phyloP scores from a whole-genome alignment of 129 eudicot species.

The Ambrosia trifida region DNA sequence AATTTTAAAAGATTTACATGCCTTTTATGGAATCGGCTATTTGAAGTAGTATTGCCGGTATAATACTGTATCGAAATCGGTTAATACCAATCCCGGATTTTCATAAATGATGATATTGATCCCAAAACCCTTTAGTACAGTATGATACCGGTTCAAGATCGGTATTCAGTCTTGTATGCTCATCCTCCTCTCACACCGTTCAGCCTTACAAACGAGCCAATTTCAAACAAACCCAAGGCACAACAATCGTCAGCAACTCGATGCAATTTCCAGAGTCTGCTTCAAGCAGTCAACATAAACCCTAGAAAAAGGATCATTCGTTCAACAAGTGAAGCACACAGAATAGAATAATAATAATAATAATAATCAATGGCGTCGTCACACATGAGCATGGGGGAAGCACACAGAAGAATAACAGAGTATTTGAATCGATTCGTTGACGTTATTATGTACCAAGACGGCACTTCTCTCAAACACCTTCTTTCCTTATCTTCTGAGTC shows the following conservation, averaged over 20 bases:
- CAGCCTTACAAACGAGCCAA: too few species aligned
- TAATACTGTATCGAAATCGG: too few species aligned
- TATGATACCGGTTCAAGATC: too few species aligned
- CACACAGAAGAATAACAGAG: slow-evolving; percentile 76
- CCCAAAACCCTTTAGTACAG: too few species aligned
- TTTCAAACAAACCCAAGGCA: neutral
- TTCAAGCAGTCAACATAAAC: neutral
- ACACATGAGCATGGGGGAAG: slow-evolving; percentile 91
- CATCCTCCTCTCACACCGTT: too few species aligned
- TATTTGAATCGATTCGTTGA: slow-evolving; percentile 75
- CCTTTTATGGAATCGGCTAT: too few species aligned
- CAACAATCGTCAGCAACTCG: neutral
- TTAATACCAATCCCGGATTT: too few species aligned
- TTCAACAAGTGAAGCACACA: neutral
- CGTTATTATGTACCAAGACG: slow-evolving; percentile 84
- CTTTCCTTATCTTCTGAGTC: slow-evolving; percentile 78
- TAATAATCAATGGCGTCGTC: slow-evolving; percentile 50
- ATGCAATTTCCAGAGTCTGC: neutral
- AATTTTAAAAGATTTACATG: too few species aligned
- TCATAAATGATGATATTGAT: too few species aligned
- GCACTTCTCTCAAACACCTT: slow-evolving; percentile 62
- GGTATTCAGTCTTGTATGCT: too few species aligned
- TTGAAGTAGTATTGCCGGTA: too few species aligned
- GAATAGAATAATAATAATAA: neutral
- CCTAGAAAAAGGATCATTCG: slow-evolving; percentile 20